Evolutionary conservation across 176 grass and related monocot genomes (phyloP).

Genomic region (Zea mays): DNA sequence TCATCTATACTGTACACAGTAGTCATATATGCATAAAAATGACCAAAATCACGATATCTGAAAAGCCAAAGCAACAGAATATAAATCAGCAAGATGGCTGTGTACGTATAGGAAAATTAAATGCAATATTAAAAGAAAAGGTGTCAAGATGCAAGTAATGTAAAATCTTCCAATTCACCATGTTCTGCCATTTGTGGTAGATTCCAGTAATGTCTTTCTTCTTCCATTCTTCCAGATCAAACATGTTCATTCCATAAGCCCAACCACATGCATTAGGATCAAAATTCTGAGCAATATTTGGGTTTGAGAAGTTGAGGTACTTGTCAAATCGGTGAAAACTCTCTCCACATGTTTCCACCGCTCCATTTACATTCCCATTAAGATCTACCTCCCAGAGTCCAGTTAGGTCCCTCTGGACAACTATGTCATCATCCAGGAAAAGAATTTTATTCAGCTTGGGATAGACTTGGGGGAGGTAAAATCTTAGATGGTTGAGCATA

Average conservation of each 20-base stretch:
- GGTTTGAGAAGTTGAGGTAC: slow-evolving; percentile 71
- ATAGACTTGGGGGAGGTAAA: slow-evolving; percentile 62
- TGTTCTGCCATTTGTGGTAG: slow-evolving; percentile 71
- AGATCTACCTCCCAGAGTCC: slow-evolving; percentile 63
- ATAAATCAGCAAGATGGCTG: background rate
- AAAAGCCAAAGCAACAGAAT: background rate
- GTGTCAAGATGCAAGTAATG: background rate
- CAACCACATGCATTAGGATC: slow-evolving; percentile 68
- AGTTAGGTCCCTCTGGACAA: slow-evolving; percentile 64
- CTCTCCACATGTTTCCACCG: slow-evolving; percentile 61
- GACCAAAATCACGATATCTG: background rate
- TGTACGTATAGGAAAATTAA: slow-evolving; percentile 9
- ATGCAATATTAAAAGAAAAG: slow-evolving; percentile 4
- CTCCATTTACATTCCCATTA: slow-evolving; percentile 71
- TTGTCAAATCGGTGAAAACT: slow-evolving; percentile 69
- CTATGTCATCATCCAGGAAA: slow-evolving; percentile 69
- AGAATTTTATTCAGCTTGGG: slow-evolving; percentile 69
- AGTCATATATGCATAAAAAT: background rate
- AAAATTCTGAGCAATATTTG: slow-evolving; percentile 57
- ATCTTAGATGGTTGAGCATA: slow-evolving; percentile 63
- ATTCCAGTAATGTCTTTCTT: slow-evolving; percentile 68
- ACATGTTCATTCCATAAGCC: slow-evolving; percentile 76
- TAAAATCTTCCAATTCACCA: slow-evolving; percentile 42
- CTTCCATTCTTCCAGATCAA: slow-evolving; percentile 71
- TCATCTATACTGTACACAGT: background rate